Evolutionary conservation across 2,329 filamentous ascomycete species (phyloP).

Genomic region (Metarhizium rileyi): DNA sequence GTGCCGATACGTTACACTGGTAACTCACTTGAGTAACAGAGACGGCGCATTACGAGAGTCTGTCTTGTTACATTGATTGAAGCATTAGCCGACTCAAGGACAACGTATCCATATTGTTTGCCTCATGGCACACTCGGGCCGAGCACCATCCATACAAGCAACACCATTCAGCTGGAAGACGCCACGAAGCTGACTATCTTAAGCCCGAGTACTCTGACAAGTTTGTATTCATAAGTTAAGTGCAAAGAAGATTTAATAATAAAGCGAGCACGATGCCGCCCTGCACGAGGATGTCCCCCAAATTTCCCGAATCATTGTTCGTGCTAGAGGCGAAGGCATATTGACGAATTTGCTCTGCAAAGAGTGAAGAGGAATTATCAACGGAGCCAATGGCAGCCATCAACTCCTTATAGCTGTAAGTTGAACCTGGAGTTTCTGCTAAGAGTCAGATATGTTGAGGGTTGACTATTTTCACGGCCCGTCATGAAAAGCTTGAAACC

Average conservation of each 20-base stretch:
- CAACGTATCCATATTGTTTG: not conserved
- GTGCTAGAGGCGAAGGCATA: not conserved
- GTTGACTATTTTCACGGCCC: too few species aligned
- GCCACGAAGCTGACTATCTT: not conserved
- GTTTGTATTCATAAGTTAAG: not conserved
- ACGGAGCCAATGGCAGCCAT: too few species aligned
- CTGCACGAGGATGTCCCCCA: too few species aligned
- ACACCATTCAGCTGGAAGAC: not conserved
- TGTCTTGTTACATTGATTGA: not conserved
- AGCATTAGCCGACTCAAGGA: not conserved
- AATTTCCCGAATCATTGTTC: not conserved
- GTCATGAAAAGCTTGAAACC: too few species aligned
- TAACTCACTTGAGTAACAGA: not conserved
- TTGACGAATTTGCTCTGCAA: not conserved
- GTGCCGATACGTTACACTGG: not conserved
- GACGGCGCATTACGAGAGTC: not conserved
- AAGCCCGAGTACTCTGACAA: not conserved
- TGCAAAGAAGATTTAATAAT: not conserved
- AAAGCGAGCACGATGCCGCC: not conserved
- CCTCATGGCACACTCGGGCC: not conserved
- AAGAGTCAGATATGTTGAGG: too few species aligned
- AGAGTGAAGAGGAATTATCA: not conserved
- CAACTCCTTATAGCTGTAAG: not conserved
- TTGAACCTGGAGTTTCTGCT: too few species aligned
- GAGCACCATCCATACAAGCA: not conserved